Percentiles rank a stretch among this genome's conserved stretches.
phyloP scores from a whole-genome alignment of 1,284 basidiomycete genomes.

The Erythrobasidium hasegawianum region DNA sequence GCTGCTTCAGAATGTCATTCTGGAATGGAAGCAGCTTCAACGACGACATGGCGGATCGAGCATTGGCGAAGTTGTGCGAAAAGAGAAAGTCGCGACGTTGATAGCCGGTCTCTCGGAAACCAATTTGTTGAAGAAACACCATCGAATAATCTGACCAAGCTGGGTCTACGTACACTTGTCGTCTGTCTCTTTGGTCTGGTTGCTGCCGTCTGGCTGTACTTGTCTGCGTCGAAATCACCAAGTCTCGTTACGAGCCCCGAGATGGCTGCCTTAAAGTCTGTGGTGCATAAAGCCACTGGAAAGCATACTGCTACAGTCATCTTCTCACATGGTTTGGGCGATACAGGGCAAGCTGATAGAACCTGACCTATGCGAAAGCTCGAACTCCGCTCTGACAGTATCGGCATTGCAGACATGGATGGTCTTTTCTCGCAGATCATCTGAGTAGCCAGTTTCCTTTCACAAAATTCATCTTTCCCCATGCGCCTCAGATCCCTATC shows the following conservation, averaged over 20 bases:
- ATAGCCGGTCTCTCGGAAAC: too few relatives aligned
- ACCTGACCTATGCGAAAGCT: too few relatives aligned
- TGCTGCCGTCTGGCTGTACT: neutral
- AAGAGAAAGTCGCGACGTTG: too few relatives aligned
- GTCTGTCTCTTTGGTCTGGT: neutral
- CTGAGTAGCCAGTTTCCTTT: slow-evolving; percentile 37
- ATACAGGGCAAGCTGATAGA: slow-evolving; percentile 36
- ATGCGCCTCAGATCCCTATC: slow-evolving; percentile 57
- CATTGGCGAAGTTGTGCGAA: neutral
- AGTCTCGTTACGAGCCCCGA: neutral
- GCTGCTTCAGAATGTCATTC: slow-evolving; percentile 36
- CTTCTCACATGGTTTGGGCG: slow-evolving; percentile 64
- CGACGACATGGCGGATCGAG: slow-evolving; percentile 18
- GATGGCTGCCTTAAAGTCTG: slow-evolving; percentile 18
- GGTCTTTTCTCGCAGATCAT: slow-evolving; percentile 37
- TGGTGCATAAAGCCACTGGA: slow-evolving; percentile 20
- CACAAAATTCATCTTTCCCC: slow-evolving; percentile 41
- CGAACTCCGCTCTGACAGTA: neutral
- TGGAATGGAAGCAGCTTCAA: slow-evolving; percentile 41
- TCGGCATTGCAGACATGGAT: slow-evolving; percentile 7
- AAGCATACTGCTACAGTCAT: slow-evolving; percentile 82
- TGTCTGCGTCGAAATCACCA: neutral
- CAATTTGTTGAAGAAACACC: too few relatives aligned
- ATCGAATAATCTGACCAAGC: neutral
- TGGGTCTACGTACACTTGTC: neutral